Conservation (phyloP, 2,329 filamentous ascomycete species). For the Microsporum canis region DNA sequence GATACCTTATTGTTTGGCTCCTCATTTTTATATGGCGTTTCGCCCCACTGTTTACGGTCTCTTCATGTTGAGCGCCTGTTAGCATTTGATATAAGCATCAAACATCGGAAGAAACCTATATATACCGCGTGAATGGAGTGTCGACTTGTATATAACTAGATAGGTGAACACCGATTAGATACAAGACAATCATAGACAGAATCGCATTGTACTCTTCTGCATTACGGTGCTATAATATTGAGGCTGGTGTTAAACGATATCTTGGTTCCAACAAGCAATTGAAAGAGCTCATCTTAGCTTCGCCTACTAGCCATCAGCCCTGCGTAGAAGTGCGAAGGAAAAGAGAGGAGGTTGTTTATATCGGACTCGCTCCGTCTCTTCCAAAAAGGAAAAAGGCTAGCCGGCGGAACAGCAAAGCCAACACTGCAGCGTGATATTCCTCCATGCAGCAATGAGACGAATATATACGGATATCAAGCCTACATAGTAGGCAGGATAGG, state of each 20-base stretch:
- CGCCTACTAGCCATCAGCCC: neutral
- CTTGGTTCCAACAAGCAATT: neutral
- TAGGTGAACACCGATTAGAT: neutral
- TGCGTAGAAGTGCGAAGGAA: neutral
- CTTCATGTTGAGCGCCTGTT: neutral
- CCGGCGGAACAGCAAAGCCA: neutral
- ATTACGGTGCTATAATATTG: too few relatives aligned
- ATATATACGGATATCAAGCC: neutral
- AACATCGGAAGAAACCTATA: neutral
- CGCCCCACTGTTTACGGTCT: neutral
- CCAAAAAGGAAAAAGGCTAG: neutral
- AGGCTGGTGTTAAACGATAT: too few relatives aligned
- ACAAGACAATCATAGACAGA: too few relatives aligned
- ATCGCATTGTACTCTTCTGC: too few relatives aligned
- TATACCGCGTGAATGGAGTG: neutral
- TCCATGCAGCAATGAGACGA: neutral
- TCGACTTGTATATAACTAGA: neutral
- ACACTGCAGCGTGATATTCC: neutral
- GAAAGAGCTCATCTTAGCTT: neutral
- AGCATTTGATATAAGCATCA: neutral
- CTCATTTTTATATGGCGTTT: neutral
- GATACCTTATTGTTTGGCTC: neutral
- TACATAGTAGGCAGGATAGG: neutral
- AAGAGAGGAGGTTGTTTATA: neutral
- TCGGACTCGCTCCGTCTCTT: neutral